Conservation (phyloP, 305 asterid genomes). For the Plantago rigida region DNA sequence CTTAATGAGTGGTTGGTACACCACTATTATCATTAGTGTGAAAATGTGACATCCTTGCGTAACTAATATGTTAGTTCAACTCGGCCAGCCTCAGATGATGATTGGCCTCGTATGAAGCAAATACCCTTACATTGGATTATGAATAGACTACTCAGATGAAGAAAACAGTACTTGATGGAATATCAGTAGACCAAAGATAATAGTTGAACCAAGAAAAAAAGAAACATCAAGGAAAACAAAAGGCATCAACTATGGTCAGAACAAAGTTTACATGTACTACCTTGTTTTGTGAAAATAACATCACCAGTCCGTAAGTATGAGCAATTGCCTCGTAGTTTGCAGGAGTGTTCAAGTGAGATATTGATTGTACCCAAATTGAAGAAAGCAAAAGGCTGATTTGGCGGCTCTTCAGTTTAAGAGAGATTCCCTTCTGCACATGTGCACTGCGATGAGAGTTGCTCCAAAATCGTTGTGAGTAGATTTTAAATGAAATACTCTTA, state of each 20-base stretch:
- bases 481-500: conserved; percentile 19
- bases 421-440: conserved; percentile 49
- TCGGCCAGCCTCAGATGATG: too few relatives aligned
- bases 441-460: conserved; percentile 22
- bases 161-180: too few relatives aligned
- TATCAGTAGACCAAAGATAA: too few relatives aligned
- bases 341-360: conserved; percentile 52
- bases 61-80: too few relatives aligned
- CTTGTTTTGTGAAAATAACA: conserved; percentile 64
- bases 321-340: conserved; percentile 76
- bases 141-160: too few relatives aligned
- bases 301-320: conserved; percentile 64
- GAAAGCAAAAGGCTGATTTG: conserved; percentile 74
- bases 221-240: too few relatives aligned
- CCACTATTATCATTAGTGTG: too few relatives aligned
- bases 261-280: conserved; percentile 27
- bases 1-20: too few relatives aligned
- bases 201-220: too few relatives aligned
- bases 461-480: conserved; percentile 20
- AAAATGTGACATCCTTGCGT: too few relatives aligned
- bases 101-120: too few relatives aligned
- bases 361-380: conserved; percentile 70
- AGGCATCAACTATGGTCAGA: conserved; percentile 1
- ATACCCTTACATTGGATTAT: too few relatives aligned
- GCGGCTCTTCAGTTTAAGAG: conserved; percentile 58